phyloP scores from a whole-genome alignment of 495 filamentous ascomycete genomes.

The Oleoguttula mirabilis region DNA sequence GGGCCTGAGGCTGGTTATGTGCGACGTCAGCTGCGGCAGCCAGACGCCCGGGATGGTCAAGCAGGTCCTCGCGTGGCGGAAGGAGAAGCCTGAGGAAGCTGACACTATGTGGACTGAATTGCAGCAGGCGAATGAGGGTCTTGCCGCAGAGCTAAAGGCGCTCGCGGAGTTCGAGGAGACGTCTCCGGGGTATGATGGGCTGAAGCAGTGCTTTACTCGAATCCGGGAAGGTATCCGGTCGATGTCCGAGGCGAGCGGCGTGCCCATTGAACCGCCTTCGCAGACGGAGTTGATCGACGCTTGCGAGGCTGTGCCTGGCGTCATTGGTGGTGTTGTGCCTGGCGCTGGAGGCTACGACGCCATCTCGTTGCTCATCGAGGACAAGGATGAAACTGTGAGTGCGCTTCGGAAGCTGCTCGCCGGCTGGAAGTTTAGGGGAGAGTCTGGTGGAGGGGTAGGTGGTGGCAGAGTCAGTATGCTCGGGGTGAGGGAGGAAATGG shows the following conservation, averaged over 20 bases:
- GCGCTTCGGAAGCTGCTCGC: conserved; percentile 50
- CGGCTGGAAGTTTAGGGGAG: conserved; percentile 43
- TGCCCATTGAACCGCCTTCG: conserved; percentile 81
- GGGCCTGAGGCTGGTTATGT: conserved; percentile 68
- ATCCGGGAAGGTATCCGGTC: conserved; percentile 53
- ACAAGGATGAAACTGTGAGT: conserved; percentile 55
- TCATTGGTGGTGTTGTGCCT: conserved; percentile 83
- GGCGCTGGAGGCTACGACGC: conserved; percentile 94
- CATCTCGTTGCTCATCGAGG: conserved; percentile 63
- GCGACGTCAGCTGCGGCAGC: conserved; percentile 90
- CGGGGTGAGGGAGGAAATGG: conserved; percentile 73
- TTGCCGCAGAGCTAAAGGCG: conserved; percentile 41
- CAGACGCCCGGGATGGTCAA: conserved; percentile 92
- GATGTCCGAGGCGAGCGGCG: conserved; percentile 61
- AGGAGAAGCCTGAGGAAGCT: conserved; percentile 52
- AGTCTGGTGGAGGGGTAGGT: conserved; percentile 38
- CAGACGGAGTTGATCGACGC: conserved; percentile 79
- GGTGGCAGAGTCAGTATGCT: conserved; percentile 65
- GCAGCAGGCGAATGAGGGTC: conserved; percentile 58
- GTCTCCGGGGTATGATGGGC: conserved; percentile 16
- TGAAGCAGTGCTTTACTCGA: conserved; percentile 33
- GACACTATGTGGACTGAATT: conserved; percentile 58
- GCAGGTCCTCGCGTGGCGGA: conserved; percentile 73
- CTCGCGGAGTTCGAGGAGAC: conserved; percentile 24
- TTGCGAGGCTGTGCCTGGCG: conserved; percentile 56